These are phyloP conservation scores for Austroboletus sp. DNA, from an alignment of 1,284 basidiomycete species.

Conservation along the genomic window DNA sequence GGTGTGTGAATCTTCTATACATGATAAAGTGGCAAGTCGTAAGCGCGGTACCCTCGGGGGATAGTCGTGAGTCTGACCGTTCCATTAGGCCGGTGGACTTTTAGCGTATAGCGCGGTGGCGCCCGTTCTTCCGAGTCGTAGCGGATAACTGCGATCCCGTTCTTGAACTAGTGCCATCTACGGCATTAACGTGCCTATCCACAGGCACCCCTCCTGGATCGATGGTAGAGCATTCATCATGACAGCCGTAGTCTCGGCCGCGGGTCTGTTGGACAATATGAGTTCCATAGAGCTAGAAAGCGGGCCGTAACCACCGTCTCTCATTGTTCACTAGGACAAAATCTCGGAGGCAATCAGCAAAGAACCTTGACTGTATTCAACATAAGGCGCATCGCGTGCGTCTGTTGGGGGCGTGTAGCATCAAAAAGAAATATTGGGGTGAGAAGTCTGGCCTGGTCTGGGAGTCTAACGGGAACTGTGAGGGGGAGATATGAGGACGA, in stretches of 20 bases:
- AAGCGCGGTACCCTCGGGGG: neutral
- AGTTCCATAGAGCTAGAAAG: neutral
- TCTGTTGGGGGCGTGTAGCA: neutral
- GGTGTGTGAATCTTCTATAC: neutral
- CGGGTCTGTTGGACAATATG: neutral
- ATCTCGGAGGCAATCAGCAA: neutral
- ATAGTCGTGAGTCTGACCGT: neutral
- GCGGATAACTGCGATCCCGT: neutral
- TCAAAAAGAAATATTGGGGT: neutral
- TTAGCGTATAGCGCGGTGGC: neutral
- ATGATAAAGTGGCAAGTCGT: neutral
- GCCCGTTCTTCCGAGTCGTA: neutral
- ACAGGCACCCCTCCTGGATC: neutral
- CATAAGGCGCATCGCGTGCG: neutral
- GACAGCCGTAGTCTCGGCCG: neutral
- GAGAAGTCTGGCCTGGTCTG: neutral
- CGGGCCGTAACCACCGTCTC: neutral
- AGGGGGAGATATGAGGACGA: neutral
- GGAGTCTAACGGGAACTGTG: no score
- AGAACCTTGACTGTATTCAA: neutral
- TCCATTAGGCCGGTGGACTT: neutral
- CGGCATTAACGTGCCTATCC: neutral
- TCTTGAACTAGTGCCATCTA: neutral
- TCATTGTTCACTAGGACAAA: neutral
- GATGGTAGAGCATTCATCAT: neutral